Evolutionary conservation across 2,329 filamentous ascomycete genomes (phyloP), one percentile per base, ranked within the genome.

Genomic region (Scedosporium aurantiacum): DNA sequence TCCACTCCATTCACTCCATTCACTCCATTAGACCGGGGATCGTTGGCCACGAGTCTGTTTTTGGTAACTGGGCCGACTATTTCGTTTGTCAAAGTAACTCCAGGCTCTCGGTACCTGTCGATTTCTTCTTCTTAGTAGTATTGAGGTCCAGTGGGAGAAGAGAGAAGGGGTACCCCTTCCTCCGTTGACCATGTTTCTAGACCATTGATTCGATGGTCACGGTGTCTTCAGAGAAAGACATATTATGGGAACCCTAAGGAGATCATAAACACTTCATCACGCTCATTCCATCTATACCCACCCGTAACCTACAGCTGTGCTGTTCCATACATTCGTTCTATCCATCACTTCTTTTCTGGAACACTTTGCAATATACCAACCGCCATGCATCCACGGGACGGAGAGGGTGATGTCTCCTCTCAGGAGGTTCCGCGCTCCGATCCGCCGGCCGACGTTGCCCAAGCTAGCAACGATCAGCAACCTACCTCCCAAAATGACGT

Each of bases 61-160:
- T 57, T 57, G 54, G 54, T 40, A 57, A 57, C 54, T 57, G 27
- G 54, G 12, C 54, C 54, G 54, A 40, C 54, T 14, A n/a, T 32
- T 40, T 57, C 54, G 23, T 27, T 25, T 55, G 21, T 28, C 50
- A 25, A 16, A 23, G 50, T 28, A 16, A 28, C 50, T 55, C 50
- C 10, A 47, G 43, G 18, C 23, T 27, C 23, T n/a, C 27, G 23
- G 21, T 21, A 21, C 43, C 18, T 47, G n/a, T 47, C 16, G 43
- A 47, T 21, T 47, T 47, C 43, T 47, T 47, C n/a, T 54, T 54
- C 10, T 37, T 37, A 14, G 25, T 27, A n/a, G 23, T 23, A 54
- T 23, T 54, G 23, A 21, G 23, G 50, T 23, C 50, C 18, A 54
- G 50, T 54, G 18, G 23, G 21, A 54, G 50, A 28, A 27, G 18